Percentiles rank a stretch among this genome's conserved stretches.
Evolutionary conservation across 352 stramenopile species (phyloP).

Genomic region (Thraustochytrium sp.): DNA sequence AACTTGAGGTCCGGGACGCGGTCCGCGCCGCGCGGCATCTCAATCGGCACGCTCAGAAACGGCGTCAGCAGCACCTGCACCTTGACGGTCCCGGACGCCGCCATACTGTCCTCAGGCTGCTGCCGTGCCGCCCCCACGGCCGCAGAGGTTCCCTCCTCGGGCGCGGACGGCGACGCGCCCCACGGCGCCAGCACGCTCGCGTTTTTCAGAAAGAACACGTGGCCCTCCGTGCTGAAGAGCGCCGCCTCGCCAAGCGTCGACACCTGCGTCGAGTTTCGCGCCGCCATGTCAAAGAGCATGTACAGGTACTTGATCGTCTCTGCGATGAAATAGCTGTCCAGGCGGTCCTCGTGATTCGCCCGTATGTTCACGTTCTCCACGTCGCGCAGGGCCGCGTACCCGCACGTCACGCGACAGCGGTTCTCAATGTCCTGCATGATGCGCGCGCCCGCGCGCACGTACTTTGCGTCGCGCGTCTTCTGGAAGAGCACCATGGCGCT

Average conservation of each 20-base stretch:
- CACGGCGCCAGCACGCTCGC: background rate
- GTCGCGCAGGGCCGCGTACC: background rate
- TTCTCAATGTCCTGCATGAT: slow-evolving; percentile 26
- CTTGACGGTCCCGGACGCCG: background rate
- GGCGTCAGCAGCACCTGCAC: slow-evolving; percentile 6
- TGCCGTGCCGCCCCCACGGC: background rate
- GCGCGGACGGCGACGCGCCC: background rate
- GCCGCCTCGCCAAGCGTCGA: background rate
- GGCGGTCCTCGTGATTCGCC: slow-evolving; percentile 78
- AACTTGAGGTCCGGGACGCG: background rate
- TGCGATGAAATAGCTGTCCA: slow-evolving; percentile 97
- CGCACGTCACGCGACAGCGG: slow-evolving; percentile 11
- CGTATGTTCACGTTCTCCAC: background rate
- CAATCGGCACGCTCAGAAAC: background rate
- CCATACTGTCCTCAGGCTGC: background rate
- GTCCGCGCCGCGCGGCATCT: background rate
- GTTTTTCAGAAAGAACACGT: slow-evolving; percentile 22
- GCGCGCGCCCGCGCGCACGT: background rate
- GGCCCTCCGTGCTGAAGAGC: slow-evolving; percentile 27
- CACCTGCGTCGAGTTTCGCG: background rate
- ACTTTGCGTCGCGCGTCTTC: slow-evolving; percentile 34
- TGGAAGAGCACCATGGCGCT: slow-evolving; percentile 69
- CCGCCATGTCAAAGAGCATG: slow-evolving; percentile 61
- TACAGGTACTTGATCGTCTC: slow-evolving; percentile 99
- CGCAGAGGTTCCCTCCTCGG: background rate